A percentile compares a stretch with the other conserved stretches of the same genome.
These are phyloP conservation scores for Millerozyma miso DNA, from an alignment of 805 yeast species.

Conservation along the genomic window DNA sequence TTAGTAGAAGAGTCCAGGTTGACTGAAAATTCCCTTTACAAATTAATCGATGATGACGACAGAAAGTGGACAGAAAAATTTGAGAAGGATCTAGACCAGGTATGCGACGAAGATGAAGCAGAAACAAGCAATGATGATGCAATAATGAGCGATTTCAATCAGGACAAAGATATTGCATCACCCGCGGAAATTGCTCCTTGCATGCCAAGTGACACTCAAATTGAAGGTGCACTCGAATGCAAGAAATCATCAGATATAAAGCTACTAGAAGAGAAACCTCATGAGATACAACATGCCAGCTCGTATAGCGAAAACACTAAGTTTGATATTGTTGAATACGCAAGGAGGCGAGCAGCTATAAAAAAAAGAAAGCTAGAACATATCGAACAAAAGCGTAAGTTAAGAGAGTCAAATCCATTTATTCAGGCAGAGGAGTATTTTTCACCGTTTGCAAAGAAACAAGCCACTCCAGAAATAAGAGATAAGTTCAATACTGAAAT, in stretches of 20 bases:
- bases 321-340: conserved; percentile 58
- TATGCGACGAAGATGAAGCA: conserved; percentile 11
- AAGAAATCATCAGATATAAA: not conserved
- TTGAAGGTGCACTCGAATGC: not conserved
- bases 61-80: conserved; percentile 23
- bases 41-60: conserved; percentile 44
- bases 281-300: not conserved
- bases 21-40: conserved; percentile 74
- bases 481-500: conserved; percentile 18
- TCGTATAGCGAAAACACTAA: conserved; percentile 4
- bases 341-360: conserved; percentile 43
- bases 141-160: conserved; percentile 17
- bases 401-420: conserved; percentile 26
- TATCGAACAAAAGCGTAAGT: conserved; percentile 13
- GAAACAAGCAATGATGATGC: conserved; percentile 11
- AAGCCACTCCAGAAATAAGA: conserved; percentile 19
- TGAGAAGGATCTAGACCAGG: conserved; percentile 14
- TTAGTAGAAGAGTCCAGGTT: conserved; percentile 76
- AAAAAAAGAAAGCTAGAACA: conserved; percentile 24
- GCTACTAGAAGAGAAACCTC: not conserved
- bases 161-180: conserved; percentile 6
- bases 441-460: conserved; percentile 31
- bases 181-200: not conserved
- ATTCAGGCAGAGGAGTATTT: conserved; percentile 35
- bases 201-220: not conserved